A percentile compares a stretch with the other conserved stretches of the same genome.
Evolutionary conservation across 2,329 filamentous ascomycete species (phyloP).

Genomic region (Thermothelomyces thermophilus): DNA sequence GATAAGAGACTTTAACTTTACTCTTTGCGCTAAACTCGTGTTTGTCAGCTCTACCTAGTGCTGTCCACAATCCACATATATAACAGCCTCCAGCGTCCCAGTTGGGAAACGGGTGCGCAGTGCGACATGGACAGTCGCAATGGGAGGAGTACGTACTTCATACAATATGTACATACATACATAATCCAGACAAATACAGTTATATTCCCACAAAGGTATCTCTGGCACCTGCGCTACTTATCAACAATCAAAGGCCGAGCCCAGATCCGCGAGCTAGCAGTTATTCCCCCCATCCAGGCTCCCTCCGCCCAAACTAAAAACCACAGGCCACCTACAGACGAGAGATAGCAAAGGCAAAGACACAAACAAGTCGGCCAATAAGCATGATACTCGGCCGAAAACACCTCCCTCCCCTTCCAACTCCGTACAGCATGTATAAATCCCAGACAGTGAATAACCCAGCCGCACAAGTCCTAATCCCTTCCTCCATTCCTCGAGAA

Average conservation of each 20-base stretch:
- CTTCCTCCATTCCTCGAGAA: background rate
- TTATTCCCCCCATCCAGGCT: background rate
- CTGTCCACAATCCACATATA: too few relatives aligned
- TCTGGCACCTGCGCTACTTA: background rate
- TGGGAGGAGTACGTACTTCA: too few relatives aligned
- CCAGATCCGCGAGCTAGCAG: background rate
- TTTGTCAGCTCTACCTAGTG: too few relatives aligned
- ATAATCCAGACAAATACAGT: too few relatives aligned
- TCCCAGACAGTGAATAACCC: background rate
- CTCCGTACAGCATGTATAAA: background rate
- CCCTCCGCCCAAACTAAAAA: too few relatives aligned
- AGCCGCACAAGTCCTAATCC: background rate
- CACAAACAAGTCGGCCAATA: background rate
- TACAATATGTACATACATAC: too few relatives aligned
- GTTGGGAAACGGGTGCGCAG: background rate
- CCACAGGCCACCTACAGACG: too few relatives aligned
- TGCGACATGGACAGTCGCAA: too few relatives aligned
- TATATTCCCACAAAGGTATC: slow-evolving; percentile 4
- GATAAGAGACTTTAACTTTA: too few relatives aligned
- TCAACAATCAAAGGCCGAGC: background rate
- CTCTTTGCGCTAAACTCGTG: too few relatives aligned
- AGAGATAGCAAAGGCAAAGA: background rate
- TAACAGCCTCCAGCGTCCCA: too few relatives aligned
- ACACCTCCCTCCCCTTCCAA: background rate
- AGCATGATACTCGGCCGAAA: background rate